Evolutionary conservation across 2,329 filamentous ascomycete species (phyloP).

Genomic region (Setomelanomma holmii): DNA sequence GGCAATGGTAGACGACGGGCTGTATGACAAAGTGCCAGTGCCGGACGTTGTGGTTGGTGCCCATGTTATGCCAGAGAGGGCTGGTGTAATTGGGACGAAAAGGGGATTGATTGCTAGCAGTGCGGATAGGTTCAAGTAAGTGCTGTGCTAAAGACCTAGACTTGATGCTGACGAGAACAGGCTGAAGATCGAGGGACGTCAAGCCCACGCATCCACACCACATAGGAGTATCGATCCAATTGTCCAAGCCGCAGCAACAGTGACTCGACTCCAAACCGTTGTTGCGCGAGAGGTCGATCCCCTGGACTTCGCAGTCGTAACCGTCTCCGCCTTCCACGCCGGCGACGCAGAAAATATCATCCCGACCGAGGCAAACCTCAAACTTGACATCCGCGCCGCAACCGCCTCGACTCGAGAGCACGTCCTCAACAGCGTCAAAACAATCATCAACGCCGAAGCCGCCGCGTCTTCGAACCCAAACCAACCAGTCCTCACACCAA

Average conservation of each 20-base stretch:
- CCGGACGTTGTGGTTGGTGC: conserved; percentile 65
- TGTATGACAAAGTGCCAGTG: conserved; percentile 62
- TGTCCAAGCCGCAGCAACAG: conserved; percentile 63
- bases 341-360: conserved; percentile 69
- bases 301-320: conserved; percentile 63
- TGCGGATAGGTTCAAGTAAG: conserved; percentile 49
- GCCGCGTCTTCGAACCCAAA: conserved; percentile 55
- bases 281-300: conserved; percentile 63
- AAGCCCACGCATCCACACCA: conserved; percentile 65
- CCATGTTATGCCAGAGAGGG: conserved; percentile 60
- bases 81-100: conserved; percentile 51
- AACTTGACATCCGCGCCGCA: conserved; percentile 62
- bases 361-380: conserved; percentile 61
- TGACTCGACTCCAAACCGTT: conserved; percentile 66
- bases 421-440: conserved; percentile 56
- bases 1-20: conserved; percentile 66
- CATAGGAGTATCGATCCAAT: conserved; percentile 65
- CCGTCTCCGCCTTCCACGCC: conserved; percentile 65
- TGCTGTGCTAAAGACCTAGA: not conserved
- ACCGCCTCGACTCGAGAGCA: conserved; percentile 55
- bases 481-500: conserved; percentile 53
- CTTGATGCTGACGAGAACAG: conserved; percentile 40
- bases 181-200: conserved; percentile 64
- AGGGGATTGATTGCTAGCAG: conserved; percentile 51
- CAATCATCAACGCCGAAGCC: conserved; percentile 65